These are phyloP conservation scores for Bipolaris zeicola DNA, from an alignment of 2,329 filamentous ascomycete species.

Conservation along the genomic window DNA sequence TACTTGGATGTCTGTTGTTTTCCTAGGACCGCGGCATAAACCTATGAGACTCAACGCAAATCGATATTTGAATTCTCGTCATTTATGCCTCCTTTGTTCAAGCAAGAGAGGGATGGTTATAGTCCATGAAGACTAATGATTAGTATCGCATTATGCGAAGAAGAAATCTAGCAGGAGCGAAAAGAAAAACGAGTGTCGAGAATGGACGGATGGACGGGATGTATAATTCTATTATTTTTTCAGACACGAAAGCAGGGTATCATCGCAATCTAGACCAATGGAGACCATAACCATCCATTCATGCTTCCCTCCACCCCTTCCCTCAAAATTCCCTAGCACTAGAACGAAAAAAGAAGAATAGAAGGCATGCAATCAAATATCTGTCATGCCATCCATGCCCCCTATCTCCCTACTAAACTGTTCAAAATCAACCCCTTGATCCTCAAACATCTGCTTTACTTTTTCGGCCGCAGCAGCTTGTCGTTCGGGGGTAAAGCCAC, in stretches of 20 bases:
- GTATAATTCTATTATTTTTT: background rate
- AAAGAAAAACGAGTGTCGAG: background rate
- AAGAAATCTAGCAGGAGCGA: background rate
- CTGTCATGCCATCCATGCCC: slow-evolving; percentile 56
- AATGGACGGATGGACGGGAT: too few relatives aligned
- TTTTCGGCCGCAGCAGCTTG: slow-evolving; percentile 75
- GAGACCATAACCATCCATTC: background rate
- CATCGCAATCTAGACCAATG: background rate
- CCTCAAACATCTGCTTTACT: slow-evolving; percentile 75
- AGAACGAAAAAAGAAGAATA: background rate
- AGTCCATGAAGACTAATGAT: background rate
- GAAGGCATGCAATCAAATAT: background rate
- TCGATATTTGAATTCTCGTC: too few relatives aligned
- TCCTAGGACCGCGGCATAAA: background rate
- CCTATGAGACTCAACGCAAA: too few relatives aligned
- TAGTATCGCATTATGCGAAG: background rate
- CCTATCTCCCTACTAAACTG: slow-evolving; percentile 75
- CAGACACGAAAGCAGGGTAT: background rate
- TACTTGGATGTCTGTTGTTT: background rate
- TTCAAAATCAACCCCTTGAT: slow-evolving; percentile 81
- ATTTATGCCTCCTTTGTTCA: background rate
- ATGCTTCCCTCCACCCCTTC: background rate
- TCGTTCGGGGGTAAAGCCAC: slow-evolving; percentile 75
- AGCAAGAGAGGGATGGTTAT: background rate
- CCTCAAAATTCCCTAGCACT: background rate